phyloP scores from a whole-genome alignment of 2,329 filamentous ascomycete genomes.

The Zymoseptoria brevis region DNA sequence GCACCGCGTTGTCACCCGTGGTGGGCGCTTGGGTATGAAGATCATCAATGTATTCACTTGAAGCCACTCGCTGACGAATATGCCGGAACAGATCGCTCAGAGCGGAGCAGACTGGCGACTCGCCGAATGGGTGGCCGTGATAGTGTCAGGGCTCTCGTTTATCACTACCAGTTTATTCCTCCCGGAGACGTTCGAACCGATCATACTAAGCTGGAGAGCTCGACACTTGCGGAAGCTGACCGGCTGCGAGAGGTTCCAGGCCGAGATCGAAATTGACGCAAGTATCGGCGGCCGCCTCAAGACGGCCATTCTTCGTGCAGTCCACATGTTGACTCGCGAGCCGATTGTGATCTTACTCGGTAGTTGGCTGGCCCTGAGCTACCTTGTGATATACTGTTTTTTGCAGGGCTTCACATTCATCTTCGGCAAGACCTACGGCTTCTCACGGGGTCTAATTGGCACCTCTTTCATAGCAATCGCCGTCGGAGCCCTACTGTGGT shows the following conservation, averaged over 20 bases:
- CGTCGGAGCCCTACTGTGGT: slow-evolving; percentile 26
- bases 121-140: slow-evolving; percentile 32
- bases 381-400: slow-evolving; percentile 48
- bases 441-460: slow-evolving; percentile 37
- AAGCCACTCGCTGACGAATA: neutral
- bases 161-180: slow-evolving; percentile 33
- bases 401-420: slow-evolving; percentile 46
- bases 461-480: slow-evolving; percentile 41
- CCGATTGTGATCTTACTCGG: slow-evolving; percentile 42
- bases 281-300: slow-evolving; percentile 12
- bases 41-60: neutral
- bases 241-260: slow-evolving; percentile 15
- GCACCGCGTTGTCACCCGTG: slow-evolving; percentile 14
- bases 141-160: slow-evolving; percentile 17
- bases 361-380: slow-evolving; percentile 45
- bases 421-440: slow-evolving; percentile 36
- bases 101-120: slow-evolving; percentile 27
- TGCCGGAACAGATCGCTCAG: neutral
- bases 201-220: slow-evolving; percentile 29
- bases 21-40: slow-evolving; percentile 10
- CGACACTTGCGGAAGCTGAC: slow-evolving; percentile 20
- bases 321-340: slow-evolving; percentile 26
- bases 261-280: slow-evolving; percentile 15
- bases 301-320: slow-evolving; percentile 13
- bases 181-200: slow-evolving; percentile 43